Base-by-base conservation (phyloP, 495 filamentous ascomycete genomes). In the Amniculicola lignicola region DNA sequence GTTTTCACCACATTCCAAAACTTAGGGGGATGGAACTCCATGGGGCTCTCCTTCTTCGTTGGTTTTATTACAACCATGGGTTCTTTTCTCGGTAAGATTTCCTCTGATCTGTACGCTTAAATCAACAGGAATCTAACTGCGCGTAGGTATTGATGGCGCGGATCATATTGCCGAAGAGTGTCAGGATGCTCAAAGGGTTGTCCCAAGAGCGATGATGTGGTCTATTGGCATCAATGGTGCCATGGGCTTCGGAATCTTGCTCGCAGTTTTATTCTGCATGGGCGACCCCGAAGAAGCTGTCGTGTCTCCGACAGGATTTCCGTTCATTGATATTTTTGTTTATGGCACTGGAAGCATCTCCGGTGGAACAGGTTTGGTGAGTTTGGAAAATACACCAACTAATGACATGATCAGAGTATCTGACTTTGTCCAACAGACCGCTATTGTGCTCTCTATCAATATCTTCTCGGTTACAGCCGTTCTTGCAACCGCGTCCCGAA, bases 401-500 rank as follows among this genome's bases (percentile, higher is more conserved):
- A n/a, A n/a, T n/a, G n/a, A n/a, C n/a, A n/a, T n/a, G n/a, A n/a
- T n/a, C n/a, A n/a, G n/a, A n/a, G n/a, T n/a, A n/a, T n/a, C n/a
- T n/a, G n/a, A n/a, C n/a, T n/a, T n/a, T n/a, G n/a, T n/a, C n/a
- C n/a, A n/a, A n/a, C n/a, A n/a, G n/a, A 77, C 75, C 1, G 67
- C 67, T 7, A 71, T 82, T 22, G 59, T 81, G 29, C 63, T 79
- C 6, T 53, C 82, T 6, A 71, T 77, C 4, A 57, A 77, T 2
- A 70, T 74, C 12, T 72, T 70, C 29, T 74, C 74, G 15, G 72
- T 73, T 2, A 74, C 81, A 44, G 77, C 73, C 50, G 72, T 77
- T 44, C 75, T 79, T 3, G 80, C 79, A 0, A 75, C 78, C 9
- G 81, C 79, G 7, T 72, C 79, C 1, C 79, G 81, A 64, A 69